phyloP scores from a whole-genome alignment of 352 stramenopile species.

The Globisporangium solare region DNA sequence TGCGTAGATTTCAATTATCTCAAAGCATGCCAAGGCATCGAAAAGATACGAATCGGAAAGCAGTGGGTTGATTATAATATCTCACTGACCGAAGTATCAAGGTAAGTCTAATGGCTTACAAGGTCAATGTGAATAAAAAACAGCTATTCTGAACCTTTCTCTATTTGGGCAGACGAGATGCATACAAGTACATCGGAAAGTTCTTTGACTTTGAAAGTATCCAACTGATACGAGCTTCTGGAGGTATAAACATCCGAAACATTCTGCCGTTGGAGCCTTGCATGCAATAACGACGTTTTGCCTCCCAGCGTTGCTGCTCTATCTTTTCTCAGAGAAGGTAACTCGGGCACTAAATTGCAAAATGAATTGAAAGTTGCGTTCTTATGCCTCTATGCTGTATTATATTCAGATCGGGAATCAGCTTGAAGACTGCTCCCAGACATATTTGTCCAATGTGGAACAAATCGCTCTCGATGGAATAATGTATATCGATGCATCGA shows the following conservation, averaged over 20 bases:
- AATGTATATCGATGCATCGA: constrained; percentile 75
- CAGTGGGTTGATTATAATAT: constrained; percentile 23
- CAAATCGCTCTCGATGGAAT: constrained; percentile 67
- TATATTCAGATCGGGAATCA: constrained; percentile 74
- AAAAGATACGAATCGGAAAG: constrained; percentile 53
- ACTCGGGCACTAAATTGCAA: neutral
- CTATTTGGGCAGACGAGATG: constrained; percentile 36
- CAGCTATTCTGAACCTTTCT: neutral
- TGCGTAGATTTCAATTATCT: constrained; percentile 71
- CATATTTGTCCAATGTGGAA: constrained; percentile 60
- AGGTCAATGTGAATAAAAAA: neutral
- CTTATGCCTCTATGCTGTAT: neutral
- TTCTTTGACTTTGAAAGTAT: constrained; percentile 80
- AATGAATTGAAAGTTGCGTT: too few species aligned
- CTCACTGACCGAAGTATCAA: constrained; percentile 20
- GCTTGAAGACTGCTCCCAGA: constrained; percentile 45
- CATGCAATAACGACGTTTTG: neutral
- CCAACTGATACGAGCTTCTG: constrained; percentile 68
- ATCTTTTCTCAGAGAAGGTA: constrained; percentile 70
- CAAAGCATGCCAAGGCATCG: constrained; percentile 69
- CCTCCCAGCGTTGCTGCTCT: constrained; percentile 55
- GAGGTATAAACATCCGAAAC: constrained; percentile 33
- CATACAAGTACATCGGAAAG: constrained; percentile 58
- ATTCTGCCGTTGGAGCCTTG: neutral
- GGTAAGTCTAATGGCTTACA: constrained; percentile 5